A percentile compares a stretch with the other conserved stretches of the same genome.
Conservation (phyloP, 1,139 yeast genomes). For the Candida sanyaensis region DNA sequence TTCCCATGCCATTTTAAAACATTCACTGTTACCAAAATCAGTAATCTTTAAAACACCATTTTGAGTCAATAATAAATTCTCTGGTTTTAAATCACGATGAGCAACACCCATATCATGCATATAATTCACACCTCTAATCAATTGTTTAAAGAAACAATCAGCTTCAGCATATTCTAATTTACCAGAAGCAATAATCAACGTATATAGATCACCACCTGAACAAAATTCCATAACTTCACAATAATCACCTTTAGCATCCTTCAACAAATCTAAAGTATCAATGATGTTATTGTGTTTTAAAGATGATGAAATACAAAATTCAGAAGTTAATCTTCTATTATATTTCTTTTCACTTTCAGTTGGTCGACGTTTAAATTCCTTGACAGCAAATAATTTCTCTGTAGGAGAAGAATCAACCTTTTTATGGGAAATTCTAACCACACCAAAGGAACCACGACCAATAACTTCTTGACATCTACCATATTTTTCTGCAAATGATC, state of each 20-base stretch:
- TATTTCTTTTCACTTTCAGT: constrained; percentile 48
- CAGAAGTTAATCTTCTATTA: constrained; percentile 45
- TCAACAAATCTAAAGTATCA: constrained; percentile 80
- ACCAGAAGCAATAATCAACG: constrained; percentile 81
- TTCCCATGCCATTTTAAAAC: constrained; percentile 98
- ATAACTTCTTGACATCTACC: constrained; percentile 53
- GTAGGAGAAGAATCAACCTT: constrained; percentile 18
- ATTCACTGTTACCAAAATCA: constrained; percentile 95
- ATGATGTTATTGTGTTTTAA: constrained; percentile 60
- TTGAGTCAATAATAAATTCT: constrained; percentile 78
- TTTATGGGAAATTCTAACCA: constrained; percentile 49
- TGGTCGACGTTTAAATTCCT: constrained; percentile 46
- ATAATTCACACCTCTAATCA: constrained; percentile 86
- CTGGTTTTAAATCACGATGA: constrained; percentile 95
- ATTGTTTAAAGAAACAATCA: constrained; percentile 92
- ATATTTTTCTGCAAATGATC: constrained; percentile 50
- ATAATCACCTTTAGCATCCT: constrained; percentile 89
- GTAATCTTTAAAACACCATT: constrained; percentile 84
- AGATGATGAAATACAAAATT: constrained; percentile 52
- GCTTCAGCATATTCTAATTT: constrained; percentile 85
- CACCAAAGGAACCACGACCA: constrained; percentile 52
- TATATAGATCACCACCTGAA: constrained; percentile 91
- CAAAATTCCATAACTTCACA: constrained; percentile 98
- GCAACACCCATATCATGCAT: constrained; percentile 98
- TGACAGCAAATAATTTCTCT: constrained; percentile 48